phyloP scores from a whole-genome alignment of 352 stramenopile genomes.

The Phytophthora aleatoria region DNA sequence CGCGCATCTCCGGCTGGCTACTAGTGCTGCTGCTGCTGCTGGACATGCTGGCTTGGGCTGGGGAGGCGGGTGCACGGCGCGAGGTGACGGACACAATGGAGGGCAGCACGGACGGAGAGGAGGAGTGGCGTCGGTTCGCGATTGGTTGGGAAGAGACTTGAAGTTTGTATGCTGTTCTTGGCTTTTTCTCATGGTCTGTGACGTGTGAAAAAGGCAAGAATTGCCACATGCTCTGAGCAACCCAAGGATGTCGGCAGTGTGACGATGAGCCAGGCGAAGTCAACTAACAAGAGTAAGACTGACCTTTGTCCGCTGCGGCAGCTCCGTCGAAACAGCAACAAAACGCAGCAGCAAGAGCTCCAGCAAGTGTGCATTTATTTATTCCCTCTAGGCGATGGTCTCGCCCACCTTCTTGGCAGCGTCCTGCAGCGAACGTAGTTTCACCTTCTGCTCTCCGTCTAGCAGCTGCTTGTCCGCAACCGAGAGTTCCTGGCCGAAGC shows the following conservation, averaged over 20 bases:
- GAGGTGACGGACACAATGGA: neutral
- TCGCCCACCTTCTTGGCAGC: slow-evolving; percentile 72
- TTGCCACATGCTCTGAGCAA: neutral
- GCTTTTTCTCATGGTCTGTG: slow-evolving; percentile 4
- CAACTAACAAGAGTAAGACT: no score
- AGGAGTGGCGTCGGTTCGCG: neutral
- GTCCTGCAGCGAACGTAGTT: slow-evolving; percentile 71
- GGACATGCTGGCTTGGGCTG: neutral
- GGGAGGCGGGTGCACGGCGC: neutral
- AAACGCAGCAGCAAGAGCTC: neutral
- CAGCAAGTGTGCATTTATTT: slow-evolving; percentile 1
- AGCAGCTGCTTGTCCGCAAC: slow-evolving; percentile 60
- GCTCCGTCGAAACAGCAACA: neutral
- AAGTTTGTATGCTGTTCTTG: slow-evolving; percentile 17
- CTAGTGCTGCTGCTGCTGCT: slow-evolving; percentile 2
- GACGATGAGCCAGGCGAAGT: no score
- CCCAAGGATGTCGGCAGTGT: no score
- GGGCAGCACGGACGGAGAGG: neutral
- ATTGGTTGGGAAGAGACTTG: slow-evolving; percentile 10
- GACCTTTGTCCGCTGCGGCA: no score
- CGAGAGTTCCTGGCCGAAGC: slow-evolving; percentile 76
- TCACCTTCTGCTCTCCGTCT: slow-evolving; percentile 69
- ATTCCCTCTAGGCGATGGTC: slow-evolving; percentile 45
- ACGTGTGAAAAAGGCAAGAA: slow-evolving; percentile 1
- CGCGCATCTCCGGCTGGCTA: slow-evolving; percentile 17